Evolutionary conservation across 768 basidiomycete genomes (phyloP).

Genomic region (Trichaptum fuscoviolaceum): DNA sequence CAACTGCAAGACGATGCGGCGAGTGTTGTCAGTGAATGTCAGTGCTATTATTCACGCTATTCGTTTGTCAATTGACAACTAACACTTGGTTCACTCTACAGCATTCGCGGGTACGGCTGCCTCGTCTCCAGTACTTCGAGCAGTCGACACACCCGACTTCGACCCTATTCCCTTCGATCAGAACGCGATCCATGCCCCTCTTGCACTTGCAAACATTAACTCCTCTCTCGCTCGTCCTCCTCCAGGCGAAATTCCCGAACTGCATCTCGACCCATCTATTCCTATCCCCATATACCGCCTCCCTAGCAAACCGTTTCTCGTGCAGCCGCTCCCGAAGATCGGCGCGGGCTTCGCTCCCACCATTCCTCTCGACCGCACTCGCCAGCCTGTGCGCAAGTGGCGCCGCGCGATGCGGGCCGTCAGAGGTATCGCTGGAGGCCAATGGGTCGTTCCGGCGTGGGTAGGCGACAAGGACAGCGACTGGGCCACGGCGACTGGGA

Average conservation of each 20-base stretch:
- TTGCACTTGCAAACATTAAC: conserved; percentile 11
- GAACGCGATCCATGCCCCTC: conserved; percentile 31
- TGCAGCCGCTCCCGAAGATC: conserved; percentile 76
- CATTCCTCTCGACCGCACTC: conserved; percentile 59
- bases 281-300: conserved; percentile 73
- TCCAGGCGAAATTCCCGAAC: conserved; percentile 31
- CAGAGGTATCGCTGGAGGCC: conserved; percentile 75
- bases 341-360: conserved; percentile 63
- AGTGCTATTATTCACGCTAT: conserved; percentile 8
- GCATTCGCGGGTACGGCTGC: conserved; percentile 67
- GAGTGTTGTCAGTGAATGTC: conserved; percentile 59
- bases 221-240: conserved; percentile 19
- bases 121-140: conserved; percentile 59
- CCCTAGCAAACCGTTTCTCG: conserved; percentile 78
- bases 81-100: conserved; percentile 16
- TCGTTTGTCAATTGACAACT: conserved; percentile 11
- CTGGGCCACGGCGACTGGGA: conserved; percentile 34
- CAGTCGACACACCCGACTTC: conserved; percentile 21
- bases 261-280: conserved; percentile 45
- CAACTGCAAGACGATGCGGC: conserved; percentile 36
- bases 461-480: conserved; percentile 81
- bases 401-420: conserved; percentile 70
- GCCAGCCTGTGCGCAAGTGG: conserved; percentile 65
- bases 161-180: conserved; percentile 47
- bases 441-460: conserved; percentile 79